Conservation (phyloP, 228 moss, liverwort and hornwort species). For the Sphagnum magellanicum region DNA sequence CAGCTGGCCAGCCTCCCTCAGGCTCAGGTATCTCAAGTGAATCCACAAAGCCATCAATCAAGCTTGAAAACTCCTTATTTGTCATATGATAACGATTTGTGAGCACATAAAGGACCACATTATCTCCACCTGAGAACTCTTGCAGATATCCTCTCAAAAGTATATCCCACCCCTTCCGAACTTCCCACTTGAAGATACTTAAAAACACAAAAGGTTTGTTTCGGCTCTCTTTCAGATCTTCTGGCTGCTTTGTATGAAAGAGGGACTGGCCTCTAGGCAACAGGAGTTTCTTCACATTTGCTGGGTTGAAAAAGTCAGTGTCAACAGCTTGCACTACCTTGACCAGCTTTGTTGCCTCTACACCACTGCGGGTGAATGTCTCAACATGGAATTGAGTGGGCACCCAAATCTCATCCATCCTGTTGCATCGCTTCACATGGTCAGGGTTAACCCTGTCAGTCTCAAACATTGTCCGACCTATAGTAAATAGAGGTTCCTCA, state of each 20-base stretch:
- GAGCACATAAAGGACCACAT: conserved; percentile 39
- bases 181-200: conserved; percentile 63
- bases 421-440: conserved; percentile 47
- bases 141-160: conserved; percentile 37
- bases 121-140: conserved; percentile 33
- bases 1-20: conserved; percentile 16
- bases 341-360: conserved; percentile 25
- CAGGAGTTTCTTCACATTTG: conserved; percentile 12
- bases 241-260: conserved; percentile 9
- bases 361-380: conserved; percentile 31
- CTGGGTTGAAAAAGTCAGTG: conserved; percentile 37
- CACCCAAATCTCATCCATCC: conserved; percentile 61
- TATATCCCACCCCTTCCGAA: conserved; percentile 53
- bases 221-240: not conserved
- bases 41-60: conserved; percentile 21
- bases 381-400: conserved; percentile 48
- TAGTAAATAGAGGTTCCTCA: conserved; percentile 22
- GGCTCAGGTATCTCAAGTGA: conserved; percentile 17
- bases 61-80: conserved; percentile 13
- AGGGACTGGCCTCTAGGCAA: conserved; percentile 14
- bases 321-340: conserved; percentile 55
- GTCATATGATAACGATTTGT: conserved; percentile 45
- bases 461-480: conserved; percentile 65
- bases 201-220: conserved; percentile 21
- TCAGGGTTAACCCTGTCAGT: conserved; percentile 39